Percentiles rank a stretch among this genome's conserved stretches.
phyloP scores from a whole-genome alignment of 495 filamentous ascomycete species.

The Penicillium alfredii region DNA sequence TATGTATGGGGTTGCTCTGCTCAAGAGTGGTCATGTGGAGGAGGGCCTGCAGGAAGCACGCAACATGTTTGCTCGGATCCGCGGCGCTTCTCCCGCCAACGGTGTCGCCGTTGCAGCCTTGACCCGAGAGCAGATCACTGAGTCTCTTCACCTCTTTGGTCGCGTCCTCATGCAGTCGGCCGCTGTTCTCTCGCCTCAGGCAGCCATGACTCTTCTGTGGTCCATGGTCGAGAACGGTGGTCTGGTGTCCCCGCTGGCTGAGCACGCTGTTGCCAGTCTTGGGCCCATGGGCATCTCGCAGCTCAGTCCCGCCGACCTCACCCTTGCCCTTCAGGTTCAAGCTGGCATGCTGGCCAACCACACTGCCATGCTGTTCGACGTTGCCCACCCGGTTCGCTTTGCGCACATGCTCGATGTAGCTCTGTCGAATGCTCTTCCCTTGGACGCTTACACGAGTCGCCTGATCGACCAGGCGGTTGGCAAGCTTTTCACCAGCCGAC shows the following conservation, averaged over 20 bases:
- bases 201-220: conserved; percentile 56
- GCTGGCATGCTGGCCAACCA: conserved; percentile 51
- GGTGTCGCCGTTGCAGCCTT: conserved; percentile 22
- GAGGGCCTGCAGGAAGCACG: conserved; percentile 72
- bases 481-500: conserved; percentile 45
- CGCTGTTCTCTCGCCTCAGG: conserved; percentile 44
- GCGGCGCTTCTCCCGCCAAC: conserved; percentile 41
- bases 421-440: conserved; percentile 40
- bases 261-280: conserved; percentile 55
- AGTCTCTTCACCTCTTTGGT: conserved; percentile 73
- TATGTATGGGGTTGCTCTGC: conserved; percentile 78
- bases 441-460: conserved; percentile 46
- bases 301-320: conserved; percentile 52
- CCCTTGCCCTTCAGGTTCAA: conserved; percentile 58
- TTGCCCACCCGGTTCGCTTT: conserved; percentile 53
- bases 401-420: conserved; percentile 55
- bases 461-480: conserved; percentile 54
- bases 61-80: conserved; percentile 75
- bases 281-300: conserved; percentile 53
- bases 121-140: conserved; percentile 74
- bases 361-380: conserved; percentile 40
- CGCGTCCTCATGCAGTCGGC: conserved; percentile 45
- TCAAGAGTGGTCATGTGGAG: conserved; percentile 71
- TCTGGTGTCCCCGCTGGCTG: conserved; percentile 54
- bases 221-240: conserved; percentile 72